A percentile compares a stretch with the other conserved stretches of the same genome.
These are phyloP conservation scores for Naganishia vishniacii DNA, from an alignment of 768 basidiomycete species.

Conservation along the genomic window DNA sequence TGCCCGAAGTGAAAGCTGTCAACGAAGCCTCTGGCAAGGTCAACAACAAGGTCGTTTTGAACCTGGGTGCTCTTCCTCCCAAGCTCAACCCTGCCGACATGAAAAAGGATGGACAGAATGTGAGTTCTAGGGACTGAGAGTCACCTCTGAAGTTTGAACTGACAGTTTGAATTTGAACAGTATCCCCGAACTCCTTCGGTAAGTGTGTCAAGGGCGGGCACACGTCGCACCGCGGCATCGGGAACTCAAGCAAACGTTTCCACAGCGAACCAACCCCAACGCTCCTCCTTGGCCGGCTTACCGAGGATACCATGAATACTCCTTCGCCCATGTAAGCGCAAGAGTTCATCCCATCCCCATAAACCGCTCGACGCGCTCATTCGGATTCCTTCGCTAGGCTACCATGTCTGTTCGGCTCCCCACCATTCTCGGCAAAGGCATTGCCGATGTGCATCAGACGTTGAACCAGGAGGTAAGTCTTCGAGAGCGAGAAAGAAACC, in stretches of 20 bases:
- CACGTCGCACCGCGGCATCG: neutral
- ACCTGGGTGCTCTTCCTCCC: slow-evolving; percentile 50
- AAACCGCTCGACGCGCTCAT: neutral
- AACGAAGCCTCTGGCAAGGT: slow-evolving; percentile 25
- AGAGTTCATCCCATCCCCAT: neutral
- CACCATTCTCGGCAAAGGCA: slow-evolving; percentile 90
- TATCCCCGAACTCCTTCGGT: slow-evolving; percentile 49
- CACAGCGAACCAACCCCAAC: slow-evolving; percentile 40
- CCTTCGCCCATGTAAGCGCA: slow-evolving; percentile 41
- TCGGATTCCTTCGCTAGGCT: too few relatives aligned
- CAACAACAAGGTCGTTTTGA: slow-evolving; percentile 38
- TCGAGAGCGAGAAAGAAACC: neutral
- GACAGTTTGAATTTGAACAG: slow-evolving; percentile 23
- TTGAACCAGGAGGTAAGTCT: slow-evolving; percentile 60
- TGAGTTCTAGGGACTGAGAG: slow-evolving; percentile 32
- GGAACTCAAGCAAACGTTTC: neutral
- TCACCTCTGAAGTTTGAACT: neutral
- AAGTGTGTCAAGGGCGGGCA: neutral
- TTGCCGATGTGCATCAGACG: slow-evolving; percentile 82
- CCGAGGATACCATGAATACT: slow-evolving; percentile 52
- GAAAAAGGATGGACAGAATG: slow-evolving; percentile 36
- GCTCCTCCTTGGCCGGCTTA: slow-evolving; percentile 51
- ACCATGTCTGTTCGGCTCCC: slow-evolving; percentile 95
- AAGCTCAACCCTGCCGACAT: slow-evolving; percentile 48
- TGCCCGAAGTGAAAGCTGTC: slow-evolving; percentile 18